Evolutionary conservation across 179 eudicot species (phyloP), one percentile per base, ranked within the genome.

Genomic region (Pouteria campechiana): DNA sequence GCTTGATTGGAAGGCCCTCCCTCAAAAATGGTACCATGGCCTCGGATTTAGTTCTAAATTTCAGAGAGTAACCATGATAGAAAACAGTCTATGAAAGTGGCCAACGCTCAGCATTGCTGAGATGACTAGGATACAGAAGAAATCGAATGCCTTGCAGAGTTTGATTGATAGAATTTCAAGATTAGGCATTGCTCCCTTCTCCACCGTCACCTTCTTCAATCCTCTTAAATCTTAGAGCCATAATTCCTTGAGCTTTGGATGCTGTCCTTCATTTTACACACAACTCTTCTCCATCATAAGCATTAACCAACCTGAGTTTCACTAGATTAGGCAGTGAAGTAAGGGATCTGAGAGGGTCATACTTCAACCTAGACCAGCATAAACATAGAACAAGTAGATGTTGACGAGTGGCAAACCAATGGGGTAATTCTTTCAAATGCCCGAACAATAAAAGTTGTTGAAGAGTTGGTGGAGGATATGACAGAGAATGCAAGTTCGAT

Each of bases 101-200:
- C n/a, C n/a, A n/a, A n/a, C n/a, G n/a, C n/a, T n/a, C n/a, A n/a
- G n/a, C n/a, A n/a, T n/a, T n/a, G n/a, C n/a, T n/a, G n/a, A n/a
- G n/a, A n/a, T n/a, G n/a, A n/a, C n/a, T n/a, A n/a, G n/a, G n/a
- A n/a, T n/a, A n/a, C n/a, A n/a, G n/a, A n/a, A n/a, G n/a, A n/a
- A n/a, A n/a, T n/a, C n/a, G n/a, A n/a, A n/a, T n/a, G n/a, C 15
- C 27, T 2, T 6, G 13, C 58, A 54, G 2, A 19, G 8, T 34
- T n/a, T 34, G 35, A 54, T 23, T 16, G 23, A 18, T 0, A 54
- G 50, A 8, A 0, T 25, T 9, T 25, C 18, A 11, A 54, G 50
- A 32, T 2, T 19, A 14, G 34, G 27, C 58, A 54, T 54, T 36
- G 50, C 34, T 44, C 58, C 50, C 10, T 54, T 6, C 14, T 24